Percentiles rank a stretch among this genome's conserved stretches.
phyloP scores from a whole-genome alignment of 2,329 filamentous ascomycete species.

The Trichoderma koningiopsis region DNA sequence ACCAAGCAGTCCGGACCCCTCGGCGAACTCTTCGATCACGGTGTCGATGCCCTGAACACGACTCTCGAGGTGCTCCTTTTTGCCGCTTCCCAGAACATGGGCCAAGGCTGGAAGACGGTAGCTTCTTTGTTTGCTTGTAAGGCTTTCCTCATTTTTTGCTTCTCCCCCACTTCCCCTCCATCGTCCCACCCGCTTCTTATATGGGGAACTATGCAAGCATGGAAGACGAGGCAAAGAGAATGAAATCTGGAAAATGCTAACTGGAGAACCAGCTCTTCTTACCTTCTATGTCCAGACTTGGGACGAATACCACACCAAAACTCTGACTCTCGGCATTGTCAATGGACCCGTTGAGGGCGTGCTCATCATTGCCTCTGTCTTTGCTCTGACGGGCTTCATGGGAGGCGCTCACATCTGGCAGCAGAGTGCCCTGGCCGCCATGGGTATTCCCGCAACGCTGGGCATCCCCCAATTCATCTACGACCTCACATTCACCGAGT shows the following conservation, averaged over 20 bases:
- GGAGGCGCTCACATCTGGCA: constrained; percentile 95
- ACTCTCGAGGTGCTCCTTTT: constrained; percentile 92
- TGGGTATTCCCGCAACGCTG: constrained; percentile 66
- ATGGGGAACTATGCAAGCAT: background rate
- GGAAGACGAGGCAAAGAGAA: background rate
- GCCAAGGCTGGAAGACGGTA: constrained; percentile 88
- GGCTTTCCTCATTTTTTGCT: constrained; percentile 33
- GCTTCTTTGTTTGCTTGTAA: constrained; percentile 78
- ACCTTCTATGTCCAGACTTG: constrained; percentile 99
- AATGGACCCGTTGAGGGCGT: constrained; percentile 96
- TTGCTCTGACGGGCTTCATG: constrained; percentile 78
- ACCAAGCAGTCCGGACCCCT: constrained; percentile 91
- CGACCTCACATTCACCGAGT: constrained; percentile 82
- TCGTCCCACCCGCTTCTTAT: background rate
- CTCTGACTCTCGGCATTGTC: constrained; percentile 85
- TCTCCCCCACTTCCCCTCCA: background rate
- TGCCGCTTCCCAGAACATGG: constrained; percentile 87
- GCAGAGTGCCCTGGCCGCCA: constrained; percentile 70
- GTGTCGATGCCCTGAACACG: constrained; percentile 95
- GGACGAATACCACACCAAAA: constrained; percentile 99
- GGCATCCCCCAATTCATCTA: constrained; percentile 73
- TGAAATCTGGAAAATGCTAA: constrained; percentile 8
- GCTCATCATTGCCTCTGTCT: constrained; percentile 78
- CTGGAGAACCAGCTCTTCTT: constrained; percentile 62
- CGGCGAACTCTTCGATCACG: constrained; percentile 96